These are phyloP conservation scores for Dalbergia cochinchinensis DNA, from an alignment of 306 rosid species.

Conservation along the genomic window DNA sequence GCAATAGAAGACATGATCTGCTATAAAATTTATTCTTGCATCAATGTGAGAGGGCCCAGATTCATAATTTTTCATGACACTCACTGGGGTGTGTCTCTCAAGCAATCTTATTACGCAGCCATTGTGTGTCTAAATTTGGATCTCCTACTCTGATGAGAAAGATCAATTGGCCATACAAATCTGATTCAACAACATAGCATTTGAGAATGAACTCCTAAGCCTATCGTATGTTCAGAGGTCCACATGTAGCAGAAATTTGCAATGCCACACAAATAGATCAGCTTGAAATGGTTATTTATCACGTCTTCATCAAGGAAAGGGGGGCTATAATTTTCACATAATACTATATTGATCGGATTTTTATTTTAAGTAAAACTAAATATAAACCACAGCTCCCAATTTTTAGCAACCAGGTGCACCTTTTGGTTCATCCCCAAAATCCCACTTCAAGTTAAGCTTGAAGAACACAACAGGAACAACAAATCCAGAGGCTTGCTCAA, in stretches of 20 bases:
- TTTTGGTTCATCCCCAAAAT: too few species aligned
- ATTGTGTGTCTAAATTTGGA: constrained; percentile 21
- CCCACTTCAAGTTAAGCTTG: too few species aligned
- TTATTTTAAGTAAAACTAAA: too few species aligned
- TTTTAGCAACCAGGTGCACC: too few species aligned
- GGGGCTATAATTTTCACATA: not conserved
- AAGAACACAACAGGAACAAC: too few species aligned
- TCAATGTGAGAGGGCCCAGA: constrained; percentile 39
- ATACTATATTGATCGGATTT: too few species aligned
- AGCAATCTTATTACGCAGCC: constrained; percentile 44
- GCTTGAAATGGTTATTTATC: constrained; percentile 38
- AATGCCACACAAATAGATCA: constrained; percentile 42
- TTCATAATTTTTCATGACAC: constrained; percentile 37
- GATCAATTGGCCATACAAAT: constrained; percentile 36
- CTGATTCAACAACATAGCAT: constrained; percentile 37
- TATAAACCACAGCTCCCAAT: too few species aligned
- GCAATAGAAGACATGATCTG: constrained; percentile 46
- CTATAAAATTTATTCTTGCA: constrained; percentile 47
- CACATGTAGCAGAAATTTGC: constrained; percentile 40
- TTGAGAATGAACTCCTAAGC: constrained; percentile 50
- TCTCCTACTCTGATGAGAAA: constrained; percentile 15
- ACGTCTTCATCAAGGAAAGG: constrained; percentile 34
- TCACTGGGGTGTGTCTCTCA: constrained; percentile 36
- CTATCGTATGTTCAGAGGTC: constrained; percentile 42
- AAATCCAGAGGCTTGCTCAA: too few species aligned